These are phyloP conservation scores for Coprinopsis marcescibilis DNA, from an alignment of 768 basidiomycete genomes.

Conservation along the genomic window DNA sequence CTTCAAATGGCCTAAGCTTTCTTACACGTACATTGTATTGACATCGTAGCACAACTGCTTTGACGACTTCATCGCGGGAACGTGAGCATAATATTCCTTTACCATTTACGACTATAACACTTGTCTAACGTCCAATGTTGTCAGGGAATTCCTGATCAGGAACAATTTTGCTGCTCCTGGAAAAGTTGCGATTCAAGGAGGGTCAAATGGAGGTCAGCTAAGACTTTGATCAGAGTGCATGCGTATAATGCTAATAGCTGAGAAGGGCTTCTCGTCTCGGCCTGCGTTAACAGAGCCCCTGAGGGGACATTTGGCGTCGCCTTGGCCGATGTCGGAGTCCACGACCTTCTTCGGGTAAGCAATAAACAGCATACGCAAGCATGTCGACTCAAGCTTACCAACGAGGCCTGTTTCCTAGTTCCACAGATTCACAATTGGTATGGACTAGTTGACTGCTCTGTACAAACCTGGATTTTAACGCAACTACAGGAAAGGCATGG, in stretches of 20 bases:
- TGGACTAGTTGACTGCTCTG: no score
- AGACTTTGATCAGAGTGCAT: neutral
- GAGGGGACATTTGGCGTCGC: constrained; percentile 70
- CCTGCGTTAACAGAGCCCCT: constrained; percentile 76
- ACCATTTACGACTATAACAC: constrained; percentile 1
- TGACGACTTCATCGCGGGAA: constrained; percentile 78
- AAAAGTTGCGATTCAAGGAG: constrained; percentile 74
- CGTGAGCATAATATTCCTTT: constrained; percentile 56
- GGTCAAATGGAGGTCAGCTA: constrained; percentile 69
- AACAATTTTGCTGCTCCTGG: constrained; percentile 63
- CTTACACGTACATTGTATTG: constrained; percentile 3
- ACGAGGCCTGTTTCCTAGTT: constrained; percentile 36
- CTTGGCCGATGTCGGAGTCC: constrained; percentile 77
- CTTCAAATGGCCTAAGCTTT: no score
- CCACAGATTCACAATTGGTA: constrained; percentile 71
- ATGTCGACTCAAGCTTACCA: no score
- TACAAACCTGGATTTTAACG: no score
- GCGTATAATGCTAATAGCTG: neutral
- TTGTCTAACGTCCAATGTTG: constrained; percentile 1
- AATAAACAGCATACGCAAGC: no score
- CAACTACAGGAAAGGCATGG: constrained; percentile 65
- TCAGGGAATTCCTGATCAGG: constrained; percentile 64
- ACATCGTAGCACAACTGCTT: constrained; percentile 58
- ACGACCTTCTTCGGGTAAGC: constrained; percentile 72
- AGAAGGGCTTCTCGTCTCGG: constrained; percentile 69